Evolutionary conservation across 2,329 filamentous ascomycete genomes (phyloP).

Genomic region (Sclerotinia nivalis): DNA sequence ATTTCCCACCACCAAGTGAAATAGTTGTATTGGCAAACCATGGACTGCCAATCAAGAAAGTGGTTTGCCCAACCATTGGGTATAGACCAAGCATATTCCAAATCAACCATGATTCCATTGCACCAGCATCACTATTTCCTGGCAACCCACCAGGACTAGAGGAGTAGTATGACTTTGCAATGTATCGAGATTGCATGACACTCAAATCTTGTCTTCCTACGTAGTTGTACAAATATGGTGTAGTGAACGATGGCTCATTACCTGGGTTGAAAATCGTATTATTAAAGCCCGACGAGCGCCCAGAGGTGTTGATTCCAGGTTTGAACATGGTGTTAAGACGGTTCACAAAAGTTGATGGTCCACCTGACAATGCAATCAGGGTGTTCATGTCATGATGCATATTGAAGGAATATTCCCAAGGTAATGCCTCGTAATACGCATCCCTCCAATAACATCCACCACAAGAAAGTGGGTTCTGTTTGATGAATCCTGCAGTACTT

Average conservation of each 20-base stretch:
- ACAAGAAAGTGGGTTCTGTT: conserved; percentile 51
- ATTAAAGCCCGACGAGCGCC: conserved; percentile 16
- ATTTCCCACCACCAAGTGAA: conserved; percentile 55
- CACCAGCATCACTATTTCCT: conserved; percentile 70
- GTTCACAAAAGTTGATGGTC: conserved; percentile 48
- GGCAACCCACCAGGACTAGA: conserved; percentile 59
- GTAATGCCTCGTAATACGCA: conserved; percentile 52
- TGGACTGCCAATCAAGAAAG: conserved; percentile 64
- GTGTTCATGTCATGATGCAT: conserved; percentile 57
- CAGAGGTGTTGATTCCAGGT: conserved; percentile 44
- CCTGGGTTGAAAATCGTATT: conserved; percentile 57
- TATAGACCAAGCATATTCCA: conserved; percentile 71
- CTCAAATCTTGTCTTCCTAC: conserved; percentile 61
- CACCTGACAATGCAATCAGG: conserved; percentile 51
- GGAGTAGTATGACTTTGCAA: conserved; percentile 61
- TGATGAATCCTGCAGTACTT: conserved; percentile 48
- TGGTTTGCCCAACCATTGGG: conserved; percentile 67
- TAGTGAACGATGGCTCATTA: conserved; percentile 52
- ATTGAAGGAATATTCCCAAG: conserved; percentile 58
- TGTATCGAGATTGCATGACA: conserved; percentile 57
- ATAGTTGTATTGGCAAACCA: conserved; percentile 64
- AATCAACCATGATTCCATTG: conserved; percentile 70
- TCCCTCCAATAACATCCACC: conserved; percentile 57
- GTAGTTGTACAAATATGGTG: conserved; percentile 70
- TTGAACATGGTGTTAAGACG: conserved; percentile 54